Percentiles rank a stretch among this genome's conserved stretches.
Evolutionary conservation across 306 rosid genomes (phyloP).

Genomic region (Glycine tomentella): DNA sequence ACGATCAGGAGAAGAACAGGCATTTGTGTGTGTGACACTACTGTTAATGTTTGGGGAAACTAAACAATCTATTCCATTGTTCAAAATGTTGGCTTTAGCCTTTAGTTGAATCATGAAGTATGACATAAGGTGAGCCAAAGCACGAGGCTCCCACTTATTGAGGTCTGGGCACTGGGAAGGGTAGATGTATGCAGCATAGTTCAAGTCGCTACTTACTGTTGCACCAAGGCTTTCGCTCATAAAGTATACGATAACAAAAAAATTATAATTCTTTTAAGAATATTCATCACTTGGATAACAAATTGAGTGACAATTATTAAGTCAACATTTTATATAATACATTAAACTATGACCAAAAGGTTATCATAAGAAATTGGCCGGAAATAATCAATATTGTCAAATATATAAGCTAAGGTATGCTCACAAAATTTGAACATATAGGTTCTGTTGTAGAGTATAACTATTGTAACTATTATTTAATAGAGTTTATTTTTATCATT

Average conservation of each 20-base stretch:
- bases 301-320: not conserved
- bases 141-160: too few species aligned
- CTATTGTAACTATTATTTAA: not conserved
- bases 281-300: not conserved
- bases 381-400: conserved; percentile 26
- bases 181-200: too few species aligned
- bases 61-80: not conserved
- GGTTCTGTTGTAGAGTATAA: not conserved
- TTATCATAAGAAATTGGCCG: conserved; percentile 2
- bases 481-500: not conserved
- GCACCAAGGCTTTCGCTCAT: too few species aligned
- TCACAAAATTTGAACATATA: conserved; percentile 13
- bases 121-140: too few species aligned
- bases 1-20: not conserved
- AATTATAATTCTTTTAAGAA: too few species aligned
- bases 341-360: not conserved
- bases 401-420: not conserved
- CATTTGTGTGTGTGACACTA: not conserved
- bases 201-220: too few species aligned
- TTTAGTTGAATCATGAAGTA: too few species aligned
- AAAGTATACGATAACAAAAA: too few species aligned
- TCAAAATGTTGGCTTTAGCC: not conserved
- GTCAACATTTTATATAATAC: not conserved
- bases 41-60: not conserved
- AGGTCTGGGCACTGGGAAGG: too few species aligned